phyloP scores from a whole-genome alignment of 257 asterid species.

The Solanum lignicaule region DNA sequence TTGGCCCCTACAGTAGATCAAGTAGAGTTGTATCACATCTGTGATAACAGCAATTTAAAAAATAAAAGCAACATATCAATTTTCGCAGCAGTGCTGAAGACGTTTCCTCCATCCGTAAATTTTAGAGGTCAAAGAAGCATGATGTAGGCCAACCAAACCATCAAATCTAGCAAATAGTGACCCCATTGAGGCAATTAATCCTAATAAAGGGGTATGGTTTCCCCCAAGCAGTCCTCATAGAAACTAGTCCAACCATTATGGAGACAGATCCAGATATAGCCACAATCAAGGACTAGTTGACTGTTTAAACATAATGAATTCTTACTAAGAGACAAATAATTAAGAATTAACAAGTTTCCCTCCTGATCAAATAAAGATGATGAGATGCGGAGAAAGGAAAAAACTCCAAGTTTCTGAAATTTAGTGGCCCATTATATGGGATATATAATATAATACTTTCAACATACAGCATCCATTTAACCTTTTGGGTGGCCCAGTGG shows the following conservation, averaged over 20 bases:
- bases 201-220: not conserved
- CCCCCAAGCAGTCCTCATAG: not conserved
- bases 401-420: not conserved
- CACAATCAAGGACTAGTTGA: not conserved
- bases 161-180: not conserved
- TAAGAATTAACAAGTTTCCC: not conserved
- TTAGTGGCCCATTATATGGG: not conserved
- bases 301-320: not conserved
- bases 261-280: not conserved
- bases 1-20: slow-evolving; percentile 58
- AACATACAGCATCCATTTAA: not conserved
- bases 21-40: not conserved
- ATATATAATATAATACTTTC: not conserved
- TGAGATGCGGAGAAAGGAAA: not conserved
- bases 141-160: not conserved
- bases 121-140: not conserved
- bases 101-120: not conserved
- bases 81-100: not conserved
- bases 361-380: not conserved
- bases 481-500: too few relatives aligned
- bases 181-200: not conserved
- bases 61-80: not conserved
- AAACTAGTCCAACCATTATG: not conserved
- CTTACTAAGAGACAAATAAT: not conserved
- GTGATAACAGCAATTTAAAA: not conserved